Evolutionary conservation across 2,329 filamentous ascomycete genomes (phyloP), one percentile per base, ranked within the genome.

Genomic region (Arthrobotrys megalospora): DNA sequence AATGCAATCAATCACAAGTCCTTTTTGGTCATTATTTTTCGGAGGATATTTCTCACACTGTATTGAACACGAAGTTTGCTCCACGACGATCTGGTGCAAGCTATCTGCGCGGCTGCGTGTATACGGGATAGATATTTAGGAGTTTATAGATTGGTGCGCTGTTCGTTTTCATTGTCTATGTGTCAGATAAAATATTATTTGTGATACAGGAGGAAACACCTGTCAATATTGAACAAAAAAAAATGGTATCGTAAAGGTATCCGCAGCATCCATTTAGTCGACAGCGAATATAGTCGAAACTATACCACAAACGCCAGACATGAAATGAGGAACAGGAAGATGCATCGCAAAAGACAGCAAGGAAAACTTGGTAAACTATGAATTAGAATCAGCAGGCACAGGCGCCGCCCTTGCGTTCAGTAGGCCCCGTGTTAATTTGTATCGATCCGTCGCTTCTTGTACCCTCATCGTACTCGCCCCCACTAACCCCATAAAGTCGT

Each of bases 401-500:
- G 12, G 38, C 64, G 14, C 65, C 68, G 36, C 65, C 64, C 36
- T 75, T 79, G 11, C 65, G 58, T 36, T 79, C 76, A 3, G 21
- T 48, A n/a, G 62, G 55, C n/a, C 68, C 58, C 6, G 43, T 19
- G 43, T 79, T 66, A 16, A 79, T 64, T n/a, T 53, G 53, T 67
- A 70, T 75, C 8, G 66, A 71, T 7, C 63, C 69, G n/a, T 79
- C 69, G 16, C 70, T 79, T 47, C 68, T 69, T 10, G 36, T 32
- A 11, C 52, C 53, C 28, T 78, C 75, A 10, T 78, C 75, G n/a
- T 78, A 78, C 41, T 75, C 76, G 41, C 66, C 66, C 1, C 69
- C 68, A 47, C 62, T 41, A 32, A 47, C 47, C 10, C 79, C 80
- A 19, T 79, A 80, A 6, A 76, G 47, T 28, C 81, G 64, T 36